Conservation (phyloP, 2,329 filamentous ascomycete genomes). For the Neonectria sp. region DNA sequence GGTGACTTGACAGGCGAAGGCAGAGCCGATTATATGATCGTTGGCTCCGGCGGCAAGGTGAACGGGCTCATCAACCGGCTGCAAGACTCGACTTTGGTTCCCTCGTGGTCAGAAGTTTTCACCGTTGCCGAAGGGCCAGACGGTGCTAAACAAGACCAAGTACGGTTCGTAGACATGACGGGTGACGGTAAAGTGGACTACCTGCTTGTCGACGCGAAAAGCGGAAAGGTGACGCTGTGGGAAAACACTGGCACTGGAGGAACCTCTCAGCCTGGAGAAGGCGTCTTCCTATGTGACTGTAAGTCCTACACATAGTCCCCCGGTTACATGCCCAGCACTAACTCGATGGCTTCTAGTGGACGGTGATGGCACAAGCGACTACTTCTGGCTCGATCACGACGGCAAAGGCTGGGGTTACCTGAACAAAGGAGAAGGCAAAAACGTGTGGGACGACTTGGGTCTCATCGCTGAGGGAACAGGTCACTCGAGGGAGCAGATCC, state of each 20-base stretch:
- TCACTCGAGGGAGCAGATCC: background rate
- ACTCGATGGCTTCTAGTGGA: background rate
- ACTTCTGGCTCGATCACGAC: background rate
- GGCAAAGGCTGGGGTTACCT: background rate
- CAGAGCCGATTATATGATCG: constrained; percentile 15
- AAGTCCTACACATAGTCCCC: background rate
- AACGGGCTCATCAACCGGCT: constrained; percentile 9
- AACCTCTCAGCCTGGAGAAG: constrained; percentile 2
- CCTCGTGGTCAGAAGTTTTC: background rate
- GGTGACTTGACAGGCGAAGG: constrained; percentile 22
- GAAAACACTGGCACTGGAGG: constrained; percentile 8
- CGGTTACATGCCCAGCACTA: background rate
- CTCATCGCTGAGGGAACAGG: background rate
- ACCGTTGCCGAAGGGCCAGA: constrained; percentile 4
- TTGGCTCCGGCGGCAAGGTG: constrained; percentile 8
- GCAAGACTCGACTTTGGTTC: background rate
- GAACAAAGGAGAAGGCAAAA: background rate
- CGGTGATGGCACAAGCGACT: background rate
- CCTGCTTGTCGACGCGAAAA: background rate
- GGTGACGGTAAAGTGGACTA: constrained; percentile 32
- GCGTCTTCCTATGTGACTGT: constrained; percentile 21
- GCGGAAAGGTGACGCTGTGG: background rate
- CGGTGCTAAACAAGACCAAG: constrained; percentile 23
- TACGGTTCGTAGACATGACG: constrained; percentile 28
- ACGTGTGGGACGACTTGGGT: background rate